Evolutionary conservation across 108 stramenopile species (phyloP).

Genomic region (Skeletonema potamos): DNA sequence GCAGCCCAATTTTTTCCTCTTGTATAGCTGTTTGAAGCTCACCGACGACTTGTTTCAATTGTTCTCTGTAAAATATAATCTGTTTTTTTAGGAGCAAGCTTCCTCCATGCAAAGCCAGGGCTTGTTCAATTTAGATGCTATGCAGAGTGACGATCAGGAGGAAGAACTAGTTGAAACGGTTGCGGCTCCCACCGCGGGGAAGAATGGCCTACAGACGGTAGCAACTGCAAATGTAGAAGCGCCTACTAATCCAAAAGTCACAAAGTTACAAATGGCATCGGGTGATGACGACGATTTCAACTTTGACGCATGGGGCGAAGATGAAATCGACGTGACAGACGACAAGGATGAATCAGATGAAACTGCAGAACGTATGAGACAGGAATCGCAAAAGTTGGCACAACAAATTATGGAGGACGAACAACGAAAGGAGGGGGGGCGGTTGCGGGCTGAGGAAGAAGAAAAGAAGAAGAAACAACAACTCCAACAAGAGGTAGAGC

Average conservation of each 20-base stretch:
- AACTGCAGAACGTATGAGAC: constrained; percentile 12
- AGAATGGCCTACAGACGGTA: neutral
- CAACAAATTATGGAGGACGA: constrained; percentile 17
- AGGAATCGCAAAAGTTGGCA: constrained; percentile 5
- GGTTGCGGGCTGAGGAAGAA: neutral
- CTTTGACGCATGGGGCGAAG: constrained; percentile 10
- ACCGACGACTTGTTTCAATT: too few relatives aligned
- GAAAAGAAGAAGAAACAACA: neutral
- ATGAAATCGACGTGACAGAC: constrained; percentile 3
- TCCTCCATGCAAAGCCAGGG: neutral
- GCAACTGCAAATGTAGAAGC: neutral
- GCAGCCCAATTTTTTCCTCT: neutral
- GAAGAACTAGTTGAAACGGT: neutral
- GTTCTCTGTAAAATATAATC: neutral
- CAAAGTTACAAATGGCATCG: neutral
- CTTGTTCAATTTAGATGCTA: neutral
- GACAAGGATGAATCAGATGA: constrained; percentile 7
- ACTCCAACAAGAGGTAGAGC: neutral
- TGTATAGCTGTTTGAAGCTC: neutral
- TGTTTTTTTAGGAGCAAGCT: neutral
- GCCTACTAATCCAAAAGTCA: constrained; percentile 5
- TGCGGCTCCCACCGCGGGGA: neutral
- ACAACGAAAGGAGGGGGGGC: neutral
- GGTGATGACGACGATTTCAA: constrained; percentile 11
- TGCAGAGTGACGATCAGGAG: neutral